Base-by-base conservation (phyloP, 139 green algal species). In the Volvox reticuliferus region DNA sequence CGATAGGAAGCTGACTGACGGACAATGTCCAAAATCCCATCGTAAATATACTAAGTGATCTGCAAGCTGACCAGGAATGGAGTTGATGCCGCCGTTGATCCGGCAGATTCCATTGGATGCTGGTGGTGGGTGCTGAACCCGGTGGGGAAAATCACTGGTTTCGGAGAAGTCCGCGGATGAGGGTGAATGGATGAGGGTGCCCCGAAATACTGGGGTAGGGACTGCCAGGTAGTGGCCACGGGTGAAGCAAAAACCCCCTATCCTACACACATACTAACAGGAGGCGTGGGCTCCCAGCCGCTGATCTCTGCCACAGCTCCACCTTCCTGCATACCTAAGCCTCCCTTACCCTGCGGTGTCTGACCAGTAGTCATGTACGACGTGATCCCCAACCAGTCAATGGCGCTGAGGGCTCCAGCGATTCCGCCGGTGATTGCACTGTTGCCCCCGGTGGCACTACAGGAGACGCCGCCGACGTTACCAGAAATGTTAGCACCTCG, bases 301-400 rank as follows among this genome's bases (percentile, higher is more conserved):
- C 65, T 73, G 21, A 73, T 73, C 65, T 24, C 65, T 28, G 65
- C 21, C 65, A 28, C 44, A 55, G 21, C 65, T 73, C 65, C 65
- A 9, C 65, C 65, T 12, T 28, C 65, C 24, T 73, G 21, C 65
- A 16, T 73, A 24, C 16, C 32, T 9, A 33, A 18, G 2, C 12
- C 13, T 55, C 5, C 1, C 75, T n/a, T 81, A 55, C 75, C 75
- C 30, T 50, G 33, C 20, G 75, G 33, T 9, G 75, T 24, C 75
- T 81, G 75, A 20, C 32, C 75, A 35, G 75, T 5, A 24, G 75
- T 61, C 24, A 84, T 44, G 78, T 84, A 84, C 16, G 78, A 84
- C 36, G 36, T 24, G 16, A 84, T 37, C 0, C 78, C 78, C 37
- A 84, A 44, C 78, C 78, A 84, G 78, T 84, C 78, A 12, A 17